phyloP scores from a whole-genome alignment of 2,329 filamentous ascomycete genomes.

The Botryotinia calthae region DNA sequence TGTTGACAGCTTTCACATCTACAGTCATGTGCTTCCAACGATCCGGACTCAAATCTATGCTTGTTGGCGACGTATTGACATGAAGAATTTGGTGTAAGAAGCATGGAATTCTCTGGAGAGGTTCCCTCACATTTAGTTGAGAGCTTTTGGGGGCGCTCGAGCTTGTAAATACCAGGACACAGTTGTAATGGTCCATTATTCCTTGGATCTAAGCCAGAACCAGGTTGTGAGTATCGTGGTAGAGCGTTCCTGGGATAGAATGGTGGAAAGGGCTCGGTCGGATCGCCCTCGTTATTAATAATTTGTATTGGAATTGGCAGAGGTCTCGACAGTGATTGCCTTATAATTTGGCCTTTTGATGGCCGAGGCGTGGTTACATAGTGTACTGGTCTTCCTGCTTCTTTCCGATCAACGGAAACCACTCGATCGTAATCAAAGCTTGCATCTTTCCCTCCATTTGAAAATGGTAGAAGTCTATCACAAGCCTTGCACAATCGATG shows the following conservation, averaged over 20 bases:
- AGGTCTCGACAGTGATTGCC: not conserved
- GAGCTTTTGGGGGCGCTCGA: not conserved
- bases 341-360: not conserved
- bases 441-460: not conserved
- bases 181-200: not conserved
- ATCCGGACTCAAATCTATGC: not conserved
- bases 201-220: no score
- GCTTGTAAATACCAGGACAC: not conserved
- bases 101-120: not conserved
- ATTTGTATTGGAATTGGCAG: not conserved
- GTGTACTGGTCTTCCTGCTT: not conserved
- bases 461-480: conserved; percentile 17
- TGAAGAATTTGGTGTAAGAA: not conserved
- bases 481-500: conserved; percentile 52
- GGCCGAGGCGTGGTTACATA: not conserved
- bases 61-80: not conserved
- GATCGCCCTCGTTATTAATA: not conserved
- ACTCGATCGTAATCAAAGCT: not conserved
- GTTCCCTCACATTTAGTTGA: not conserved
- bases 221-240: not conserved
- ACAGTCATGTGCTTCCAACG: not conserved
- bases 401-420: not conserved
- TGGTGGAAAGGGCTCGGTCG: not conserved
- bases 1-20: not conserved
- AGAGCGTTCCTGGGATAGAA: not conserved